A percentile compares a stretch with the other conserved stretches of the same genome.
phyloP scores from a whole-genome alignment of 164 flowering plant genomes.

The Annona squamosa region DNA sequence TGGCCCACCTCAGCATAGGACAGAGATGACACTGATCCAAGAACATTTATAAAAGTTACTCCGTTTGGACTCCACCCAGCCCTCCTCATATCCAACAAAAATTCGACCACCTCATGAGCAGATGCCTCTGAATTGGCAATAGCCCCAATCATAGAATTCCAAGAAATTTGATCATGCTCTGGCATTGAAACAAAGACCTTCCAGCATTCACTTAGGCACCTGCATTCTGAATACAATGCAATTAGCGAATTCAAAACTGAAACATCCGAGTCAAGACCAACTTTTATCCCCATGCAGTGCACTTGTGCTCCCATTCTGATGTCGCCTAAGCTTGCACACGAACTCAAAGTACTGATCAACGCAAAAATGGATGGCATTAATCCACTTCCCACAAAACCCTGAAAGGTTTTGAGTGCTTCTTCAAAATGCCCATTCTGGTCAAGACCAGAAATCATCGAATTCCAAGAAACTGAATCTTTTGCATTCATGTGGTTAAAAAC shows the following conservation, averaged over 20 bases:
- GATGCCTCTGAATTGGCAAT: slow-evolving; percentile 44
- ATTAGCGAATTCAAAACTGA: slow-evolving; percentile 91
- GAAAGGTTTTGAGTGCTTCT: slow-evolving; percentile 45
- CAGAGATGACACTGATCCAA: slow-evolving; percentile 57
- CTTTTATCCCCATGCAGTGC: slow-evolving; percentile 64
- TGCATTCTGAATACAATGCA: slow-evolving; percentile 52
- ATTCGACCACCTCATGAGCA: slow-evolving; percentile 33
- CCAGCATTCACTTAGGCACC: slow-evolving; percentile 36
- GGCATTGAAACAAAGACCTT: slow-evolving; percentile 60
- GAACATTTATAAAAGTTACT: slow-evolving; percentile 66
- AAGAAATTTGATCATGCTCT: slow-evolving; percentile 64
- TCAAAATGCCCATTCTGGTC: slow-evolving; percentile 65
- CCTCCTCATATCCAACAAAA: slow-evolving; percentile 56
- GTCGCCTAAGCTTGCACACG: slow-evolving; percentile 67
- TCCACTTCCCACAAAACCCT: slow-evolving; percentile 45
- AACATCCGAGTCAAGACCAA: slow-evolving; percentile 69
- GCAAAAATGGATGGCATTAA: slow-evolving; percentile 58
- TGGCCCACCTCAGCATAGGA: slow-evolving; percentile 34
- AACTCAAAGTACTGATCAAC: slow-evolving; percentile 73
- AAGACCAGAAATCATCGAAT: slow-evolving; percentile 71
- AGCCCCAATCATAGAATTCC: slow-evolving; percentile 81
- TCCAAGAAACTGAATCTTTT: slow-evolving; percentile 81
- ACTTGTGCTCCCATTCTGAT: slow-evolving; percentile 45
- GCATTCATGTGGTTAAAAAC: slow-evolving; percentile 48
- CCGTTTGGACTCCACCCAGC: slow-evolving; percentile 53